A percentile compares a stretch with the other conserved stretches of the same genome.
Conservation (phyloP, 2,329 filamentous ascomycete species). For the Fusarium virguliforme region DNA sequence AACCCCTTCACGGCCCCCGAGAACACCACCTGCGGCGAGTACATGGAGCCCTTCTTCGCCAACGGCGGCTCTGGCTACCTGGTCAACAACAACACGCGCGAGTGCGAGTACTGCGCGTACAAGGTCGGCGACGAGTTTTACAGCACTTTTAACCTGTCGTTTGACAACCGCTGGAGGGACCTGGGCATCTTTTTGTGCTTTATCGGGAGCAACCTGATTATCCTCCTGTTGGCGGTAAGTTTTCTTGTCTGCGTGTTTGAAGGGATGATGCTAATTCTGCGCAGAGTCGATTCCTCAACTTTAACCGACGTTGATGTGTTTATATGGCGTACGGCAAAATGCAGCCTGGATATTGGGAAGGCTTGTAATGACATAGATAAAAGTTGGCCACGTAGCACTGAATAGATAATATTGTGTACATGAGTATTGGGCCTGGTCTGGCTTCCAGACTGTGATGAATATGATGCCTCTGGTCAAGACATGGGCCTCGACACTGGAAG, state of each 20-base stretch:
- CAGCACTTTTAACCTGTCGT: conserved; percentile 75
- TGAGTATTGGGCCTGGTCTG: background rate
- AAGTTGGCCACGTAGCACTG: conserved; percentile 20
- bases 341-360: conserved; percentile 11
- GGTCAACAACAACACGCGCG: conserved; percentile 73
- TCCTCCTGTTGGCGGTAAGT: conserved; percentile 70
- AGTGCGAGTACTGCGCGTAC: conserved; percentile 88
- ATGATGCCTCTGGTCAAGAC: no score
- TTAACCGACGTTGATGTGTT: conserved; percentile 64
- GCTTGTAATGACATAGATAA: conserved; percentile 39
- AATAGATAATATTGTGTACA: background rate
- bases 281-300: conserved; percentile 68
- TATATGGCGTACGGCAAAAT: conserved; percentile 6
- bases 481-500: no score
- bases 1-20: conserved; percentile 75
- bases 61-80: conserved; percentile 81
- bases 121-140: conserved; percentile 87
- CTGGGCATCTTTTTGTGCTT: conserved; percentile 85
- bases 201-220: conserved; percentile 82
- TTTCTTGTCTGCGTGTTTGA: rapidly evolving
- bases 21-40: conserved; percentile 56
- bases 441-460: no score
- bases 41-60: conserved; percentile 51
- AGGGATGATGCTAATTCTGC: conserved; percentile 22
- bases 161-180: conserved; percentile 83